Base-by-base conservation (phyloP, 1,284 basidiomycete species). In the Austroboletus olivaceoglutinosus region DNA sequence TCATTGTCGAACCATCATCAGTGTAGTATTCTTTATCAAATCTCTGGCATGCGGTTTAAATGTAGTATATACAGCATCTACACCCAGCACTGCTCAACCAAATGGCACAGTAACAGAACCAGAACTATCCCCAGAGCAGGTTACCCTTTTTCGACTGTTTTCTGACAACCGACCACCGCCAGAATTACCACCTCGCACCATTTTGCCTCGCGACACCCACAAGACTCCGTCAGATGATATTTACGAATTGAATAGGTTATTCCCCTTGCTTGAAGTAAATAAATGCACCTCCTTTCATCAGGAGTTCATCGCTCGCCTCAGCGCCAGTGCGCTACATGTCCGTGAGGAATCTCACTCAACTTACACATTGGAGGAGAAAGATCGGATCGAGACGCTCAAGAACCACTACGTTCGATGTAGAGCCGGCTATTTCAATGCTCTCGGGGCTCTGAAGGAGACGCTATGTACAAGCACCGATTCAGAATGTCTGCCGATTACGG, bases 401-500 rank as follows among this genome's bases (percentile, higher is more conserved):
- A 12, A 22, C 16, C 37, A 50, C 7, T 36, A 31, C 19, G 7
- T 4, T 1, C 30, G 30, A 16, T 48, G 47, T 5, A 45, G 34
- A 31, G 15, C 5, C 15, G 33, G 34, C 4, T 50, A 50, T 15
- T 15, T 15, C 22, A 15, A 18, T 15, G 19, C 22, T 15, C 22
- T 23, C 11, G 15, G 15, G 2, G 7, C 1, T 7, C 6, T 39
- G 13, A 39, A 25, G 38, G 23, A n/a, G 38, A 16, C 12, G 6
- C 22, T 39, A 12, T 12, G 22, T 15, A 15, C 22, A 16, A 25
- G n/a, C 5, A 23, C 21, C 15, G 8, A 39, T 43, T 5, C 38
- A n/a, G n/a, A 39, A n/a, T 67, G 62, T 63, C 67, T 65, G 9
- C 58, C 55, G 21, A 47, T 69, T 9, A 66, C 66, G 0, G 37